These are phyloP conservation scores for Hippophae rhamnoides DNA, from an alignment of 306 rosid genomes.

Conservation along the genomic window DNA sequence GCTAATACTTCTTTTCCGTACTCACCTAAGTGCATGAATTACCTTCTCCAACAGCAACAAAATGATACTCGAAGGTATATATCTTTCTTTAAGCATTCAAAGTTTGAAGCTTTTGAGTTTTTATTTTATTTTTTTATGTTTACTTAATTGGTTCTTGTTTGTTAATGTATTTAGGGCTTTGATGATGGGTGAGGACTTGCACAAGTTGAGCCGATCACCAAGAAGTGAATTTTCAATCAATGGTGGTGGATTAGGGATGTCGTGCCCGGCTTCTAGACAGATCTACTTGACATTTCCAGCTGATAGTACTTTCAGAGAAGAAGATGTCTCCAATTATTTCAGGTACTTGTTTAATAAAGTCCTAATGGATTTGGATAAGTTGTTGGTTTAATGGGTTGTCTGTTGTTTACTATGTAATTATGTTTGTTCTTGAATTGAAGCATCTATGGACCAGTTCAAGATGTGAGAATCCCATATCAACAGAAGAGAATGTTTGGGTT, in stretches of 20 bases:
- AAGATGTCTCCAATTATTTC: constrained; percentile 92
- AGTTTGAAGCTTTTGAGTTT: neutral
- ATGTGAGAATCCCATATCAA: neutral
- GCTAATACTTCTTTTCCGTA: constrained; percentile 48
- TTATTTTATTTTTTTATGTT: neutral
- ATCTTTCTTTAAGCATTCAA: neutral
- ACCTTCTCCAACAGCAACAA: constrained; percentile 70
- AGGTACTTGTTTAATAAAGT: constrained; percentile 34
- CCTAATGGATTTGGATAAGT: neutral
- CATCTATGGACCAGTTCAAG: neutral
- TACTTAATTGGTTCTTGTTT: neutral
- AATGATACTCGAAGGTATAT: constrained; percentile 66
- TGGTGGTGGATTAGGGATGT: constrained; percentile 43
- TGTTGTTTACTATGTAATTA: neutral
- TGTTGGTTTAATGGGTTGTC: constrained; percentile 1
- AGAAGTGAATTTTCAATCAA: constrained; percentile 54
- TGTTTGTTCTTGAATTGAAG: neutral
- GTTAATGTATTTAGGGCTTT: constrained; percentile 44
- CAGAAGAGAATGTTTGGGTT: neutral
- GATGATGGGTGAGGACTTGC: constrained; percentile 81
- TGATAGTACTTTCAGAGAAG: constrained; percentile 92
- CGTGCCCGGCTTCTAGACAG: constrained; percentile 86
- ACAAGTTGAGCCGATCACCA: constrained; percentile 62
- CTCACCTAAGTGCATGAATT: constrained; percentile 67
- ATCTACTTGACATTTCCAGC: constrained; percentile 98